phyloP scores from a whole-genome alignment of 305 asterid genomes.

The Plantago lanceolata region DNA sequence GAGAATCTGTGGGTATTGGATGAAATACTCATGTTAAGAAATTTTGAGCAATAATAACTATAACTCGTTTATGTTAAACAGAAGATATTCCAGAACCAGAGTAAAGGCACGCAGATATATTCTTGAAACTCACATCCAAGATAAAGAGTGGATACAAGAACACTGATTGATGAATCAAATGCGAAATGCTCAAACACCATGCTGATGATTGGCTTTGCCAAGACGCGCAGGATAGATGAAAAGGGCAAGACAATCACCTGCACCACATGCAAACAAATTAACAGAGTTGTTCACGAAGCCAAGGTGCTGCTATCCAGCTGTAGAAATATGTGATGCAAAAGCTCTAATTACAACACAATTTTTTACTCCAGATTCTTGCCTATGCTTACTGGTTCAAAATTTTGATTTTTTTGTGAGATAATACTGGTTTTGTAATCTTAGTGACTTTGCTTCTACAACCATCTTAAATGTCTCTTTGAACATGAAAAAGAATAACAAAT shows the following conservation, averaged over 20 bases:
- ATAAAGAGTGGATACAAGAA: conserved; percentile 40
- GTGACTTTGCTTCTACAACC: not conserved
- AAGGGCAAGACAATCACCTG: conserved; percentile 47
- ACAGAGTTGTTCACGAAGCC: not conserved
- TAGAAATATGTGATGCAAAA: not conserved
- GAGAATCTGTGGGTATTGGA: conserved; percentile 29
- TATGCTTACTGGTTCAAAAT: not conserved
- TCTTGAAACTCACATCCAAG: conserved; percentile 34
- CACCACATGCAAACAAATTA: conserved; percentile 18
- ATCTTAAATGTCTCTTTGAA: not conserved
- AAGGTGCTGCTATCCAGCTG: conserved; percentile 10
- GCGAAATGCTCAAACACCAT: conserved; percentile 38
- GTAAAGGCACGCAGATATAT: conserved; percentile 10
- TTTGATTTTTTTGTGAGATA: no score
- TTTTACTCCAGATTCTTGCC: no score
- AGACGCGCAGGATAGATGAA: conserved; percentile 29
- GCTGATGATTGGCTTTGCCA: conserved; percentile 39
- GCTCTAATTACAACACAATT: not conserved
- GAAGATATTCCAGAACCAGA: not conserved
- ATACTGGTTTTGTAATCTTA: no score
- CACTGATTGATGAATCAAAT: conserved; percentile 45
- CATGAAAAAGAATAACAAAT: not conserved
- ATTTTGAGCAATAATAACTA: not conserved
- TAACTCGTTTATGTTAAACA: not conserved
- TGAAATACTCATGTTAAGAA: not conserved